phyloP scores from a whole-genome alignment of 805 yeast species.

The Saccharomycopsis javanensis region DNA sequence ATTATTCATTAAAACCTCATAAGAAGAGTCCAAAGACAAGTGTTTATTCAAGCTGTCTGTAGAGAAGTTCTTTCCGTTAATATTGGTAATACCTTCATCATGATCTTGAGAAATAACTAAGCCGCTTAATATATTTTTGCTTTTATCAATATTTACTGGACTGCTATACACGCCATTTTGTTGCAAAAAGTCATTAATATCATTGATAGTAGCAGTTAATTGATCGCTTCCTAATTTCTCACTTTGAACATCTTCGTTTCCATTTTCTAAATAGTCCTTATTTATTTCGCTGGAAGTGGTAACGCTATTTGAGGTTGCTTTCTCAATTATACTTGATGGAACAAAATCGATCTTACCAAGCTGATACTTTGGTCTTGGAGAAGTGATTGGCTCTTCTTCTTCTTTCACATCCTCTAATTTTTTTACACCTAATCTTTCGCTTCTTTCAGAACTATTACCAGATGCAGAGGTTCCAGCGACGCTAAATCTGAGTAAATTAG shows the following conservation, averaged over 20 bases:
- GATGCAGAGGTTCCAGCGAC: slow-evolving; percentile 14
- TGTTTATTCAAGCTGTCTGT: slow-evolving; percentile 12
- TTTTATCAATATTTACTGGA: slow-evolving; percentile 15
- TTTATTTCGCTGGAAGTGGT: neutral
- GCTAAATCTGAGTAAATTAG: slow-evolving; percentile 15
- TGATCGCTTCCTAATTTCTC: slow-evolving; percentile 4
- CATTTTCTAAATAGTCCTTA: neutral
- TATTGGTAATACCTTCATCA: slow-evolving; percentile 2
- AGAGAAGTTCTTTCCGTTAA: slow-evolving; percentile 11
- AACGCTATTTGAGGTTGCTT: neutral
- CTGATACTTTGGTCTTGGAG: slow-evolving; percentile 6
- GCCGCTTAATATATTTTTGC: slow-evolving; percentile 15
- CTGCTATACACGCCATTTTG: slow-evolving; percentile 19
- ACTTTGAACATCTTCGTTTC: slow-evolving; percentile 1
- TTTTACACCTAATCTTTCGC: slow-evolving; percentile 1
- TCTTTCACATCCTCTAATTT: slow-evolving; percentile 12
- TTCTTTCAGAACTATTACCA: slow-evolving; percentile 3
- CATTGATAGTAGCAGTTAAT: slow-evolving; percentile 17
- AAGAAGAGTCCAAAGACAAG: slow-evolving; percentile 6
- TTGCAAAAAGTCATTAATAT: slow-evolving; percentile 15
- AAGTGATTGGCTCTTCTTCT: slow-evolving; percentile 5
- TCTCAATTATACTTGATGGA: neutral
- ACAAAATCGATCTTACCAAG: neutral
- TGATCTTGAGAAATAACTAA: slow-evolving; percentile 9
- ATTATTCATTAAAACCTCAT: slow-evolving; percentile 5